These are phyloP conservation scores for Coprinellus micaceus DNA, from an alignment of 768 basidiomycete species.

Conservation along the genomic window DNA sequence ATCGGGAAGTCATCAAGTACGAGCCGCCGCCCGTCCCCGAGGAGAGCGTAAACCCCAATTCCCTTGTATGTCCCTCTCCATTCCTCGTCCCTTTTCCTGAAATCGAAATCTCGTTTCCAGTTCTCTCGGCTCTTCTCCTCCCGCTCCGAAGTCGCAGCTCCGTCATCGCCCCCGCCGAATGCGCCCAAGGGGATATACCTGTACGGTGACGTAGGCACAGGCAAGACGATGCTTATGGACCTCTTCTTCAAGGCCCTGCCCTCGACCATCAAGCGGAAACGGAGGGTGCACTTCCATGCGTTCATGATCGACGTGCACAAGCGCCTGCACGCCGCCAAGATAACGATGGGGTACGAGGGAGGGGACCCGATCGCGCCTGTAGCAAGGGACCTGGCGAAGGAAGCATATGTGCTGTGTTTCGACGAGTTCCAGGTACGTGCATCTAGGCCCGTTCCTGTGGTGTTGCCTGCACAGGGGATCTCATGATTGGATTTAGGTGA, in stretches of 20 bases:
- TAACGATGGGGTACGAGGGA: constrained; percentile 58
- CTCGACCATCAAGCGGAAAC: constrained; percentile 59
- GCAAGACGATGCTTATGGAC: constrained; percentile 99
- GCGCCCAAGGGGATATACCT: constrained; percentile 90
- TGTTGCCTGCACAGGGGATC: not conserved
- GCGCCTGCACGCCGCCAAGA: constrained; percentile 79
- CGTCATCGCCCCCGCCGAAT: constrained; percentile 41
- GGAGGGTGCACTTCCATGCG: constrained; percentile 95
- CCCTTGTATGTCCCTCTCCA: constrained; percentile 33
- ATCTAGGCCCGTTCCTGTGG: not conserved
- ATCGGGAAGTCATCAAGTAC: constrained; percentile 69
- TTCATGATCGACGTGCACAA: constrained; percentile 99
- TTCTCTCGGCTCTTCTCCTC: constrained; percentile 44
- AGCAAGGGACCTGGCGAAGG: constrained; percentile 78
- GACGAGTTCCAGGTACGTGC: constrained; percentile 89
- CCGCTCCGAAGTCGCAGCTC: constrained; percentile 28
- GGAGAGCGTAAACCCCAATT: constrained; percentile 28
- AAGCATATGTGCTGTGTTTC: constrained; percentile 87
- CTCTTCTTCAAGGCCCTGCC: constrained; percentile 88
- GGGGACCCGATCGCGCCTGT: constrained; percentile 87
- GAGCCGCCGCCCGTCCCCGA: constrained; percentile 61
- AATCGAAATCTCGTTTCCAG: constrained; percentile 23
- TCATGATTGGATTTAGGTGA: constrained; percentile 51
- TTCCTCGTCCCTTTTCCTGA: constrained; percentile 1
- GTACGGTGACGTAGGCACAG: constrained; percentile 94